phyloP scores from a whole-genome alignment of 1,284 basidiomycete species.

The Golubevia sp. region DNA sequence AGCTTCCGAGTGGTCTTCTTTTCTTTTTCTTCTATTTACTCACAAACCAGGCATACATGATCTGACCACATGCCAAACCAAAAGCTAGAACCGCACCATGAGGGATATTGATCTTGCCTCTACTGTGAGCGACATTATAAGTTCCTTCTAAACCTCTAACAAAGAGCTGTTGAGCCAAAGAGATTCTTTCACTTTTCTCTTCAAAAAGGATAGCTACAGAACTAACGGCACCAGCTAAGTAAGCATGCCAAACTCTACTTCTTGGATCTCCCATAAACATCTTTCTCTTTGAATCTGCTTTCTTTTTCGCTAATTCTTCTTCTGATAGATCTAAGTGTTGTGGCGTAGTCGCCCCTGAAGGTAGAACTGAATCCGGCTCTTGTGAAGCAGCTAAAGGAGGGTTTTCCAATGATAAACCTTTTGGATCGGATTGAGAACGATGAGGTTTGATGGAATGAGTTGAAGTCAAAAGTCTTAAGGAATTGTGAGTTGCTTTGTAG shows the following conservation, averaged over 20 bases:
- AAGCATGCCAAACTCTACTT: slow-evolving; percentile 56
- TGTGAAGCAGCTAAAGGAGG: no score
- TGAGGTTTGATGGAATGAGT: slow-evolving; percentile 20
- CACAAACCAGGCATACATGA: slow-evolving; percentile 55
- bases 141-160: slow-evolving; percentile 57
- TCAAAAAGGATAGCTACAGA: slow-evolving; percentile 48
- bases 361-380: no score
- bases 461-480: slow-evolving; percentile 47
- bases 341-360: no score
- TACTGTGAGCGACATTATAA: slow-evolving; percentile 40
- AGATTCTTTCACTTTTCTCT: slow-evolving; percentile 28
- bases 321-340: no score
- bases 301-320: no score
- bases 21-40: no score
- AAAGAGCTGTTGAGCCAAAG: slow-evolving; percentile 52
- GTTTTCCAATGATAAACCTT: no score
- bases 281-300: no score
- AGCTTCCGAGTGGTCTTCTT: no score
- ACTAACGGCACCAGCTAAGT: slow-evolving; percentile 51
- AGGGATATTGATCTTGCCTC: slow-evolving; percentile 39
- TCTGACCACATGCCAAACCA: slow-evolving; percentile 54
- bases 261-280: no score
- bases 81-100: slow-evolving; percentile 52
- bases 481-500: slow-evolving; percentile 57
- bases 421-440: no score